A percentile compares a stretch with the other conserved stretches of the same genome.
Conservation (phyloP, 169 alveolate species). For the Miamiensis avidus region DNA sequence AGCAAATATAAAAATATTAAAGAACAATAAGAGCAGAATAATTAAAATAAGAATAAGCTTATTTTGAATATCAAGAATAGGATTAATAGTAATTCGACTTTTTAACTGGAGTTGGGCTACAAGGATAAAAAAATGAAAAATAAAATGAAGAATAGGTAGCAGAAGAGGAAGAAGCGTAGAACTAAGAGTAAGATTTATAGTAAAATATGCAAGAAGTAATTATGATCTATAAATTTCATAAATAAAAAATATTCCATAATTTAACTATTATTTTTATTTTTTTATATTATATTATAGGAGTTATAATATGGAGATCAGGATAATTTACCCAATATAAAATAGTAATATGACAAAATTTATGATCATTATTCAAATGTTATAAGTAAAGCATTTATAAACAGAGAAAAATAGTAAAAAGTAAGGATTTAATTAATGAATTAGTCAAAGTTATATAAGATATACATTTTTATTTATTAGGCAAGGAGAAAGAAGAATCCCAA, state of each 20-base stretch:
- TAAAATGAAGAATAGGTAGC: background rate
- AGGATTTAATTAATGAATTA: too few species aligned
- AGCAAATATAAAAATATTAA: background rate
- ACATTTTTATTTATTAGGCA: background rate
- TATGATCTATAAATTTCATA: background rate
- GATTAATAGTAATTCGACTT: constrained; percentile 18
- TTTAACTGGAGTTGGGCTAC: constrained; percentile 17
- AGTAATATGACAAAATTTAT: background rate
- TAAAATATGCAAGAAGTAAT: too few species aligned
- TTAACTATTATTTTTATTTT: too few species aligned
- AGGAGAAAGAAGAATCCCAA: constrained; percentile 17
- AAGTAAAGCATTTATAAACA: background rate
- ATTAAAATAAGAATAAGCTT: background rate
- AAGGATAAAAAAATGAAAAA: background rate
- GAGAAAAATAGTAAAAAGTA: background rate
- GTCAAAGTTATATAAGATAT: background rate
- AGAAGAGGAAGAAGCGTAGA: background rate
- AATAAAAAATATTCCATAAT: too few species aligned
- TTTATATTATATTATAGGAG: too few species aligned
- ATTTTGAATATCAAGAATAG: background rate
- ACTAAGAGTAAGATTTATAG: background rate
- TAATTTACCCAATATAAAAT: too few species aligned
- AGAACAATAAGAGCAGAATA: background rate
- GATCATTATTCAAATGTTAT: background rate
- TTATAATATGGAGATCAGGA: background rate